Evolutionary conservation across 495 filamentous ascomycete species (phyloP), one percentile per base, ranked within the genome.

Genomic region (Podospora australis): DNA sequence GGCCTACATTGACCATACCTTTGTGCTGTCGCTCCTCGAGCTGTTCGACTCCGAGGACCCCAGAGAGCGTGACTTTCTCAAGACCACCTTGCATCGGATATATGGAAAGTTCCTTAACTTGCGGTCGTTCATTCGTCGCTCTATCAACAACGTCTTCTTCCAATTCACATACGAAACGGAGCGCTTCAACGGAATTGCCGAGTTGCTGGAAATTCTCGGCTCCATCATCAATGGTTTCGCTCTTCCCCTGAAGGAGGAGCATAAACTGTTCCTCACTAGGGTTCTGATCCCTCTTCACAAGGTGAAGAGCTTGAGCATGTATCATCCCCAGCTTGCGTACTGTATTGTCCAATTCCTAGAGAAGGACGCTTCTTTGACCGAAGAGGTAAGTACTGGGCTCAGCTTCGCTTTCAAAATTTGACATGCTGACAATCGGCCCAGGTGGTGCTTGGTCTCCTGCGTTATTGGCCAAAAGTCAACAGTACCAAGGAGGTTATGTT

Each of bases 401-500:
- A n/a, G n/a, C n/a, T n/a, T n/a, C n/a, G n/a, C n/a, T n/a, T n/a
- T n/a, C n/a, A n/a, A n/a, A n/a, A n/a, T n/a, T n/a, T n/a, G n/a
- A n/a, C n/a, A n/a, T n/a, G n/a, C n/a, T n/a, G n/a, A n/a, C n/a
- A n/a, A n/a, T n/a, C n/a, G n/a, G n/a, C n/a, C n/a, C n/a, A n/a
- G n/a, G 88, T 98, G 51, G 94, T 99, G 26, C 80, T 96, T 52
- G 92, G 92, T 11, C 74, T 99, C 50, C 73, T 99, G 50, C 83
- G 92, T 56, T 99, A 95, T 65, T 99, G 92, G 92, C 92, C 92
- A 20, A 99, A 99, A 72, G 87, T 90, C 44, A 99, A 99, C 65
- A 97, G 94, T 64, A 97, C 94, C 10, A 99, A 99, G 64, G 92
- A 99, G 64, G 92, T 99, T 57, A 99, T 99, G 92, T 99, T 90